Evolutionary conservation across 768 basidiomycete species (phyloP).

Genomic region (Suillus variegatus): DNA sequence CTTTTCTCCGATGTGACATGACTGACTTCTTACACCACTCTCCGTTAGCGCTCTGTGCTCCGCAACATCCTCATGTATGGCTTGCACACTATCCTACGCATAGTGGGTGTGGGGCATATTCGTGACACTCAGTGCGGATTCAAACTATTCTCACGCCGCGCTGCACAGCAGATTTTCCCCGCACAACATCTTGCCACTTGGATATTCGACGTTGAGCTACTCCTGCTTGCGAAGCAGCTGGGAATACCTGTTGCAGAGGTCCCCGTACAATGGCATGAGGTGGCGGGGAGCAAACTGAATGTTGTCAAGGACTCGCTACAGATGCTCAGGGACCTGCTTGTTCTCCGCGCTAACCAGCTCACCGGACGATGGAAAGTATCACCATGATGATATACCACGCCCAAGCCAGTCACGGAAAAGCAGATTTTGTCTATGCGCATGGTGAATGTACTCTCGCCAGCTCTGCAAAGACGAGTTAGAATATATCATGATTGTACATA

Average conservation of each 20-base stretch:
- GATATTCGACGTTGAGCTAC: constrained; percentile 96
- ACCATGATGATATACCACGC: constrained; percentile 24
- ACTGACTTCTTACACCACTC: background rate
- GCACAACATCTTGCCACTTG: constrained; percentile 85
- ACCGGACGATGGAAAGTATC: constrained; percentile 71
- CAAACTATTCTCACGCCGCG: constrained; percentile 87
- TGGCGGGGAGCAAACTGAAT: constrained; percentile 88
- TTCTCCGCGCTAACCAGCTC: constrained; percentile 81
- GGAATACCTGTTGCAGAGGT: constrained; percentile 83
- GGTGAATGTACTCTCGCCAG: background rate
- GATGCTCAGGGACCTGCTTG: constrained; percentile 86
- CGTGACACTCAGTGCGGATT: constrained; percentile 97
- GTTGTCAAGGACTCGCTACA: constrained; percentile 82
- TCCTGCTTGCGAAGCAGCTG: constrained; percentile 80
- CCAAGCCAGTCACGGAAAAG: background rate
- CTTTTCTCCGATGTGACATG: constrained; percentile 5
- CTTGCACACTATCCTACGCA: constrained; percentile 83
- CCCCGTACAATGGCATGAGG: constrained; percentile 91
- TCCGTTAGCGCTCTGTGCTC: constrained; percentile 71
- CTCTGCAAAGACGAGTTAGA: background rate
- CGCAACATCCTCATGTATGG: constrained; percentile 95
- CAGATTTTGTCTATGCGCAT: background rate
- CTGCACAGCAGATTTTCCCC: constrained; percentile 84
- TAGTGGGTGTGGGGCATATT: constrained; percentile 88
- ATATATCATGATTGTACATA: background rate